phyloP scores from a whole-genome alignment of 169 alveolate species.

The Plasmodium billcollinsi region DNA sequence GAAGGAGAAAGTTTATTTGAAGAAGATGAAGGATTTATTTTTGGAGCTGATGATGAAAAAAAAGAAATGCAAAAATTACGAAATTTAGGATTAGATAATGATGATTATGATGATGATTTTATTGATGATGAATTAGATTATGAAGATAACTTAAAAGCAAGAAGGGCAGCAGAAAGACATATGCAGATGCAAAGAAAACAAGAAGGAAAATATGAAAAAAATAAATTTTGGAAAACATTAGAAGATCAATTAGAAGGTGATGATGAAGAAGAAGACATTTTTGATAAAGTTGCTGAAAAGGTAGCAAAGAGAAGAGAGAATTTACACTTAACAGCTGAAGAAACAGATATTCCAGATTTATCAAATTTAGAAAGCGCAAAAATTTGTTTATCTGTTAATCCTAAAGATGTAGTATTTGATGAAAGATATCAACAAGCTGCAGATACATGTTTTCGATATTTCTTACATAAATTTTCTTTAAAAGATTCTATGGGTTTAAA shows the following conservation, averaged over 20 bases:
- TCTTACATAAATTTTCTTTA: constrained; percentile 78
- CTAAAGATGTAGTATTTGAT: constrained; percentile 86
- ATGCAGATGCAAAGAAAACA: constrained; percentile 78
- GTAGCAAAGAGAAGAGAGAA: constrained; percentile 89
- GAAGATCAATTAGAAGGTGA: constrained; percentile 81
- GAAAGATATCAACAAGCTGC: constrained; percentile 91
- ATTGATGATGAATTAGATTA: constrained; percentile 88
- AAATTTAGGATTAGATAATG: constrained; percentile 85
- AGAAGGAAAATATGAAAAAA: constrained; percentile 77
- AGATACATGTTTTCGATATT: constrained; percentile 86
- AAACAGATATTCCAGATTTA: constrained; percentile 85
- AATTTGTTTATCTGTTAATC: constrained; percentile 85
- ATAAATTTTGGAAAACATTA: constrained; percentile 81
- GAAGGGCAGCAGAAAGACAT: constrained; percentile 90
- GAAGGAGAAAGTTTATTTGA: constrained; percentile 88
- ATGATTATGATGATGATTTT: constrained; percentile 89
- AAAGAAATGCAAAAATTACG: constrained; percentile 85
- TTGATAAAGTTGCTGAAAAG: constrained; percentile 85
- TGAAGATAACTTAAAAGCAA: constrained; percentile 88
- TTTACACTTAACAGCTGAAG: constrained; percentile 81
- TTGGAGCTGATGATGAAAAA: constrained; percentile 83
- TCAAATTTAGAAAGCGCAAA: constrained; percentile 86
- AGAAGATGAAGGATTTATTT: constrained; percentile 84
- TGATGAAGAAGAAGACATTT: constrained; percentile 85
- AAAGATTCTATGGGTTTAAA: constrained; percentile 78